phyloP scores from a whole-genome alignment of 2,329 filamentous ascomycete species.

The Aspergillus sojae region DNA sequence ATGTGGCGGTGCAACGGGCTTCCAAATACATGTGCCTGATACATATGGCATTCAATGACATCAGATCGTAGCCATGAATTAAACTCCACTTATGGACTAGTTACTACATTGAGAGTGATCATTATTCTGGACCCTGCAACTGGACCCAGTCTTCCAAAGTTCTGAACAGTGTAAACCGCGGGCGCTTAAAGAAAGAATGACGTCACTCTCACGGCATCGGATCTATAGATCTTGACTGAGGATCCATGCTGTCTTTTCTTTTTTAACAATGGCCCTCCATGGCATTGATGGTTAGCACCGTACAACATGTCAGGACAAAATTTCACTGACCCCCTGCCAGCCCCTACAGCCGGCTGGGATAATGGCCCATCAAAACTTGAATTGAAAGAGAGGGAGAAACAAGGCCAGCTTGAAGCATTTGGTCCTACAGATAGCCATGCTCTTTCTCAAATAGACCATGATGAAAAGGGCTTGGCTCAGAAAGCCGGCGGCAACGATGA shows the following conservation, averaged over 20 bases:
- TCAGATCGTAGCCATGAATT: not conserved
- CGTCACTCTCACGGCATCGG: not conserved
- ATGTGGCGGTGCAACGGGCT: not conserved
- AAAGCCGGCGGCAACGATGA: constrained; percentile 15
- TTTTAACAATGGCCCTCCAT: not conserved
- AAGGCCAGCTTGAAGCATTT: not conserved
- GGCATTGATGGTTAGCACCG: not conserved
- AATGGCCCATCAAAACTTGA: not conserved
- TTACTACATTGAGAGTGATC: not conserved
- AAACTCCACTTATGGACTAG: not conserved
- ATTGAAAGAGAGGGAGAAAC: not conserved
- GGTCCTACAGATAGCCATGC: constrained; percentile 23
- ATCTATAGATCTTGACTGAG: not conserved
- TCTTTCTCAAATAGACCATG: constrained; percentile 17
- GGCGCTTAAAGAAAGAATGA: not conserved
- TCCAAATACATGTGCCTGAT: not conserved
- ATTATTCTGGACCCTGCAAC: not conserved
- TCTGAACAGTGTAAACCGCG: too few relatives aligned
- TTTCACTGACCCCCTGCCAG: not conserved
- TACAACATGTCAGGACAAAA: not conserved
- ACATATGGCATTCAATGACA: not conserved
- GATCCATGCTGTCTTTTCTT: not conserved
- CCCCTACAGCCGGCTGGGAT: constrained; percentile 2
- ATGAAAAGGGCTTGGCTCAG: constrained; percentile 22
- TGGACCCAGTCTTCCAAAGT: not conserved